These are phyloP conservation scores for Camelina neglecta DNA, from an alignment of 345 rosid species.

Conservation along the genomic window DNA sequence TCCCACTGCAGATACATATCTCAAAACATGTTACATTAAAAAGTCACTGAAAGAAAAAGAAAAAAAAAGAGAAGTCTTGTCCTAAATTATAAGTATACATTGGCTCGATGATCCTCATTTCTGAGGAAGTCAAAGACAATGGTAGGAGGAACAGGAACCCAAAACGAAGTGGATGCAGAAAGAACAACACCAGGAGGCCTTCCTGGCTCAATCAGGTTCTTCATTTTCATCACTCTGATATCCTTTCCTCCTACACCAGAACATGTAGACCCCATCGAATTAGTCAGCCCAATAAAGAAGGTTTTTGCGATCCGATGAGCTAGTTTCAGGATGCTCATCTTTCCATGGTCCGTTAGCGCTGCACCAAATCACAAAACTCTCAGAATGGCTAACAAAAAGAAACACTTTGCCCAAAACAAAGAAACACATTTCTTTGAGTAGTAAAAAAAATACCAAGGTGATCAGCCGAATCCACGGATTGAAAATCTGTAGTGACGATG, in stretches of 20 bases:
- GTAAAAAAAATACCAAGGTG: conserved; percentile 18
- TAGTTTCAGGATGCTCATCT: conserved; percentile 74
- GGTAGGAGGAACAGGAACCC: conserved; percentile 79
- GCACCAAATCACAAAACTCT: conserved; percentile 23
- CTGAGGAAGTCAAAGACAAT: conserved; percentile 80
- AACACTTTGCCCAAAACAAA: not conserved
- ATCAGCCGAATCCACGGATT: conserved; percentile 64
- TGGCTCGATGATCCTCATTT: conserved; percentile 68
- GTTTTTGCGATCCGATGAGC: conserved; percentile 80
- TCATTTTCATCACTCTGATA: conserved; percentile 80
- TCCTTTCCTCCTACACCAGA: conserved; percentile 73
- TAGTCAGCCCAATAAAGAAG: conserved; percentile 77
- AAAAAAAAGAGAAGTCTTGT: not conserved
- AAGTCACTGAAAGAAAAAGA: not conserved
- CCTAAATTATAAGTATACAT: conserved; percentile 50
- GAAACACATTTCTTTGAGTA: not conserved
- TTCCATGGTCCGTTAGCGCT: conserved; percentile 72
- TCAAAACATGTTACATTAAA: conserved; percentile 1
- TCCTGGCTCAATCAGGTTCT: conserved; percentile 81
- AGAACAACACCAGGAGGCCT: conserved; percentile 82
- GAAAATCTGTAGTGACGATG: conserved; percentile 60
- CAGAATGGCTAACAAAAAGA: not conserved
- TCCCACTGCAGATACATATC: conserved; percentile 73
- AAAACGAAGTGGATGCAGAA: conserved; percentile 90
- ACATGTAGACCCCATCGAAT: conserved; percentile 68